These are phyloP conservation scores for Plectranthus barbatus DNA, from an alignment of 257 asterid genomes.

Conservation along the genomic window DNA sequence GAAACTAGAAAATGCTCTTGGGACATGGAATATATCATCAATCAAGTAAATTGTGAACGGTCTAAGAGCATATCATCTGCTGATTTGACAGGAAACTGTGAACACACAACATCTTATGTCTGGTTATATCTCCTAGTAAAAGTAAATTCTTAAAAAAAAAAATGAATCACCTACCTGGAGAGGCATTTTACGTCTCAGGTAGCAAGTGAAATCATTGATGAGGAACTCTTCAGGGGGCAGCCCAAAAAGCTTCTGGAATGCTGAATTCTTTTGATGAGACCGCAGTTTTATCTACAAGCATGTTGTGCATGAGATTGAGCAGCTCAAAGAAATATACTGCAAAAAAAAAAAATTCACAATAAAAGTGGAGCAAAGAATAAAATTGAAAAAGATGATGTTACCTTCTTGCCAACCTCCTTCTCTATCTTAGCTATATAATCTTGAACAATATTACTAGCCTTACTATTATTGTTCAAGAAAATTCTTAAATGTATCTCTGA, in stretches of 20 bases:
- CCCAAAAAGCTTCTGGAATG: conserved; percentile 86
- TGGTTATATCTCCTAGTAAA: background rate
- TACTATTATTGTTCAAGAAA: conserved; percentile 66
- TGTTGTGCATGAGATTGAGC: conserved; percentile 4
- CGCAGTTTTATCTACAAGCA: conserved; percentile 66
- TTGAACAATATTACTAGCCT: conserved; percentile 60
- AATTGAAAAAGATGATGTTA: conserved; percentile 18
- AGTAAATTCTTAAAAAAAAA: background rate
- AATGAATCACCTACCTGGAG: conserved; percentile 45
- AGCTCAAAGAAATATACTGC: conserved; percentile 8
- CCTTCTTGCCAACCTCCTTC: conserved; percentile 98
- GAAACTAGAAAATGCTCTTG: too few species aligned
- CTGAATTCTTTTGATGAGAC: conserved; percentile 94
- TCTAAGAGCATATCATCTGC: too few species aligned
- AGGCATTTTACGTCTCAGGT: conserved; percentile 92
- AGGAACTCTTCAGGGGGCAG: conserved; percentile 98
- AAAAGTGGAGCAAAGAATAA: background rate
- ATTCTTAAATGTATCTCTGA: conserved; percentile 86
- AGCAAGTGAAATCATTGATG: conserved; percentile 89
- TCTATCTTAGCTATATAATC: conserved; percentile 87
- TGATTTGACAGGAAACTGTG: too few species aligned
- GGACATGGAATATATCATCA: too few species aligned
- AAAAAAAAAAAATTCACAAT: background rate
- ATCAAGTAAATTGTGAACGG: too few species aligned
- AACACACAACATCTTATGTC: background rate